phyloP scores from a whole-genome alignment of 352 stramenopile species.

The Pythium aquatile region DNA sequence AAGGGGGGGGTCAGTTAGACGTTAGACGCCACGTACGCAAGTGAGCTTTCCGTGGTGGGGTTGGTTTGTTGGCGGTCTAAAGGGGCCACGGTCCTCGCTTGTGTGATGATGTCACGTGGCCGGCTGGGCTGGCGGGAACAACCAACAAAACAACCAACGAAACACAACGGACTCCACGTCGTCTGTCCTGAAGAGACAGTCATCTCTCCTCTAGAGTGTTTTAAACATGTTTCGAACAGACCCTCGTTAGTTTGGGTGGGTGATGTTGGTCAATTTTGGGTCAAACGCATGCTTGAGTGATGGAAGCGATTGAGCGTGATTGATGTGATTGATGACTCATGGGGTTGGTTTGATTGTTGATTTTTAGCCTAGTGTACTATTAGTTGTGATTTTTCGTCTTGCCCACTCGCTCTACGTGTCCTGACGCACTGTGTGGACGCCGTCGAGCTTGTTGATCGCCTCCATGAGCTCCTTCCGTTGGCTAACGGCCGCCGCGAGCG shows the following conservation, averaged over 20 bases:
- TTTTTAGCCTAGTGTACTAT: conserved; percentile 21
- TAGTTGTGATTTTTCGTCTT: neutral
- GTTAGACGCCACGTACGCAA: conserved; percentile 15
- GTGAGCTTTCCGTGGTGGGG: neutral
- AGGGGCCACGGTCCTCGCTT: neutral
- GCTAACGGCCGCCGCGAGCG: neutral
- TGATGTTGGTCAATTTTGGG: neutral
- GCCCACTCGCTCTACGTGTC: conserved; percentile 10
- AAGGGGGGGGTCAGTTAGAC: too few species aligned
- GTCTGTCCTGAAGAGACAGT: neutral
- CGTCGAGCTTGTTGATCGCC: conserved; percentile 15
- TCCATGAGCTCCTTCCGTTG: conserved; percentile 22
- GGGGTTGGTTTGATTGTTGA: neutral
- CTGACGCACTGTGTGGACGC: conserved; percentile 25
- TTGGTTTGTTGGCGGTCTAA: neutral
- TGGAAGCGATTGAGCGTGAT: neutral
- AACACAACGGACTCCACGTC: neutral
- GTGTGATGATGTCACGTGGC: conserved; percentile 1
- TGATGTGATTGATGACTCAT: neutral
- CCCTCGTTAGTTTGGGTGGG: neutral
- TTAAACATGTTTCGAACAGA: neutral
- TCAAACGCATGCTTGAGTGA: neutral
- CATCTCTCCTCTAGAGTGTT: neutral
- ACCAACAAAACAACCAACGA: neutral
- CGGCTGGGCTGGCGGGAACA: neutral